These are phyloP conservation scores for Quercus tomentella DNA, from an alignment of 331 rosid species.

Conservation along the genomic window DNA sequence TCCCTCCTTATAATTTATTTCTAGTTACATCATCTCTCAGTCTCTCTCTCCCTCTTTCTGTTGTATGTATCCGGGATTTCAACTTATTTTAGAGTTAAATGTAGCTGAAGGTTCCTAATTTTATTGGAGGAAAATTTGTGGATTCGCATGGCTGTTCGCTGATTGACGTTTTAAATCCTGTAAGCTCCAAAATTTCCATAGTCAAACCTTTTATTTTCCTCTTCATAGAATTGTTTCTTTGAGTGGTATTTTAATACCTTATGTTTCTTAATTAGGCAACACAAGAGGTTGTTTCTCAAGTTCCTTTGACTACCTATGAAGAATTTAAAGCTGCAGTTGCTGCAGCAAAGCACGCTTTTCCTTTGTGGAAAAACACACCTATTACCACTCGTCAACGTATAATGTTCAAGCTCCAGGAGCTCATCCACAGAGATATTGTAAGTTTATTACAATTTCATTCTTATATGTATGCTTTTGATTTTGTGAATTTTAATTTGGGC, in stretches of 20 bases:
- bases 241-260: conserved; percentile 8
- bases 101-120: conserved; percentile 62
- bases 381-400: conserved; percentile 54
- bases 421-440: conserved; percentile 66
- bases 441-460: conserved; percentile 15
- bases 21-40: not conserved
- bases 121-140: conserved; percentile 51
- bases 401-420: conserved; percentile 74
- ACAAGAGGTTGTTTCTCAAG: conserved; percentile 74
- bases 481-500: not conserved
- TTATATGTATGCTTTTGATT: not conserved
- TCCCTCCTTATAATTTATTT: not conserved
- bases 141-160: conserved; percentile 42
- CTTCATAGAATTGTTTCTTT: not conserved
- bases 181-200: conserved; percentile 27
- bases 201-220: conserved; percentile 1
- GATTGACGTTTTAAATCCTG: conserved; percentile 56
- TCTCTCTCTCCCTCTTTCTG: not conserved
- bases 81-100: conserved; percentile 33
- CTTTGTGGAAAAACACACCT: conserved; percentile 61
- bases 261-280: conserved; percentile 52
- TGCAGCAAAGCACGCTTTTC: conserved; percentile 75
- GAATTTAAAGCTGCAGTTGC: conserved; percentile 71
- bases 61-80: conserved; percentile 12
- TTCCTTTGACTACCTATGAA: conserved; percentile 59